Percentiles rank a stretch among this genome's conserved stretches.
Conservation (phyloP, 495 filamentous ascomycete genomes). For the Aspergillus diversus region DNA sequence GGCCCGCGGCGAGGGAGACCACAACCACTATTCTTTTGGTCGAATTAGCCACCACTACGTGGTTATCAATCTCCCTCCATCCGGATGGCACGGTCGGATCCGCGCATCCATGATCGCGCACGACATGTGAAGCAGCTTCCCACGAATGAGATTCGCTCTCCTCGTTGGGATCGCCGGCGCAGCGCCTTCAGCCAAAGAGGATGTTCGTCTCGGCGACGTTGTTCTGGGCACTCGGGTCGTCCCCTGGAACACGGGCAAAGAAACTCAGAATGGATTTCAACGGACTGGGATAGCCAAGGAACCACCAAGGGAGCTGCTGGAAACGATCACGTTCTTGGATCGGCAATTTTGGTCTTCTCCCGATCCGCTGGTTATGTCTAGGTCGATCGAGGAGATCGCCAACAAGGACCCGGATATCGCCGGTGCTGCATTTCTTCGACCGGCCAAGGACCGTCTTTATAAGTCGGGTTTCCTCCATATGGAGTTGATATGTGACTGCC, state of each 20-base stretch:
- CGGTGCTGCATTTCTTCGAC: background rate
- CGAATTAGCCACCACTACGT: background rate
- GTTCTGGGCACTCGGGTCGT: background rate
- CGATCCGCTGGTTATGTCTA: background rate
- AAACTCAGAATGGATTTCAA: background rate
- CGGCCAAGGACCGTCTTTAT: background rate
- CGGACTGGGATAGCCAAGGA: background rate
- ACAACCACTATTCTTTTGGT: background rate
- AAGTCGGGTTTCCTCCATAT: background rate
- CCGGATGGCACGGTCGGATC: background rate
- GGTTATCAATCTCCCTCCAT: background rate
- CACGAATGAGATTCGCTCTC: background rate
- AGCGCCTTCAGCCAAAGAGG: background rate
- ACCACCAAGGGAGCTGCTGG: background rate
- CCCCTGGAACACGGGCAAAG: background rate
- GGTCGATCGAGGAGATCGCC: background rate
- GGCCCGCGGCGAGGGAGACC: background rate
- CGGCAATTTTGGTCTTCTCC: background rate
- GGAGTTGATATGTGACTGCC: background rate
- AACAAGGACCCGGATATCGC: background rate
- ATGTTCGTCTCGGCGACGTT: background rate
- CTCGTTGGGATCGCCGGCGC: background rate
- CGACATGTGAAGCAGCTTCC: background rate
- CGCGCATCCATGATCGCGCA: background rate
- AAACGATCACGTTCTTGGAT: background rate